phyloP scores from a whole-genome alignment of 345 rosid genomes.

The Salix viminalis region DNA sequence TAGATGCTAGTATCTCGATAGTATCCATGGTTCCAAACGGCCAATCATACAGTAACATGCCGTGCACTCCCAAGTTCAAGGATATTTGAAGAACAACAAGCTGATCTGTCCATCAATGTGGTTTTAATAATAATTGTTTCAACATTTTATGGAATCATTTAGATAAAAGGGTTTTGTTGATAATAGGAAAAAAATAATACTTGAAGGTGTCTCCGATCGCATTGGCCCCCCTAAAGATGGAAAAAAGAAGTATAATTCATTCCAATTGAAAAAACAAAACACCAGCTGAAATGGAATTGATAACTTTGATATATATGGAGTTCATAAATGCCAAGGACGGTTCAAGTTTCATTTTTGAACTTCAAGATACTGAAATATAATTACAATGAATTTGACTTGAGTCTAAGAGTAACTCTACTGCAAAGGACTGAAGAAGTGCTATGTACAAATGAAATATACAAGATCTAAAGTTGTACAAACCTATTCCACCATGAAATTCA shows the following conservation, averaged over 20 bases:
- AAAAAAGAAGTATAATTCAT: no score
- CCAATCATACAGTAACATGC: constrained; percentile 5
- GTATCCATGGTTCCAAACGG: not conserved
- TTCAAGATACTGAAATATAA: not conserved
- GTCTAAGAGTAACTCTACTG: not conserved
- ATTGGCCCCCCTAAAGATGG: no score
- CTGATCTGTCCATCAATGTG: no score
- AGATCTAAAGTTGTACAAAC: not conserved
- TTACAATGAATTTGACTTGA: not conserved
- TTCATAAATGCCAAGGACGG: not conserved
- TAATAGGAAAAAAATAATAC: no score
- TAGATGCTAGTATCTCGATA: not conserved
- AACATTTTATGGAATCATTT: no score
- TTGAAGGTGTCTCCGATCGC: no score
- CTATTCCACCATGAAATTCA: not conserved
- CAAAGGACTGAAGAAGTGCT: not conserved
- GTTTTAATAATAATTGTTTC: no score
- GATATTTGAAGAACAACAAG: no score
- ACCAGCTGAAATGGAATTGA: no score
- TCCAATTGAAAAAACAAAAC: no score
- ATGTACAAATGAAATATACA: constrained; percentile 18
- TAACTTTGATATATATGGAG: not conserved
- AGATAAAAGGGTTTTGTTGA: no score
- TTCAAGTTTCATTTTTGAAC: not conserved
- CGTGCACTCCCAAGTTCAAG: no score